Evolutionary conservation across 73 alveolate genomes (phyloP), one percentile per base, ranked within the genome.

Genomic region (Breviolum minutum): DNA sequence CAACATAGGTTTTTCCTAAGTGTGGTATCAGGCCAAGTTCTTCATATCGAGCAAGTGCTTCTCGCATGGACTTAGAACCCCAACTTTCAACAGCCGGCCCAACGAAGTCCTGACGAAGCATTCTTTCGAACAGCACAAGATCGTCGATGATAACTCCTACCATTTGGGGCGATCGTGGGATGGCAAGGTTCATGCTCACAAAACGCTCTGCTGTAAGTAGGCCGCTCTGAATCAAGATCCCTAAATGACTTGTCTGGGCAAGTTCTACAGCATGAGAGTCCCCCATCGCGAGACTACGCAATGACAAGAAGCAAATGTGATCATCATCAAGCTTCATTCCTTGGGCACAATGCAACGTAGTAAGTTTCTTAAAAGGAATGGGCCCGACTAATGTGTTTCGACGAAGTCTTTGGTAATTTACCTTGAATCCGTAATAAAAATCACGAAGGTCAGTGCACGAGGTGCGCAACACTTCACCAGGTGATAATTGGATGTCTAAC

Each of bases 201-300:
- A 83, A 16, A 73, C 1, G 6, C 40, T 9, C 8, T 40, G 40
- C 92, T 11, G 24, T n/a, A 0, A 83, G 14, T 0, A 83, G 22
- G 12, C 70, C 76, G 1, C 22, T 14, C 66, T 83, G 92, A 9
- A 5, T 14, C 13, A 61, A 22, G 2, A 82, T 6, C 22, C 91
- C 91, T 8, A 82, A 16, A 40, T 82, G 91, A 7, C 63, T 22
- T 7, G 91, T 82, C 29, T 82, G 91, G 13, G 91, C 91, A 82
- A 82, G 7, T n/a, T 77, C 87, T 22, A 77, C 87, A 8, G 87
- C 87, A 8, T n/a, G 26, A n/a, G 87, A 17, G 26, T 82, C 91
- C 6, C 91, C 91, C 91, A 82, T 82, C 7, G 91, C 91, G 63
- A 83, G 11, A 11, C 66, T 48, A 20, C 60, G 40, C 0, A 83